phyloP scores from a whole-genome alignment of 768 basidiomycete genomes.

The Mycena floridula region DNA sequence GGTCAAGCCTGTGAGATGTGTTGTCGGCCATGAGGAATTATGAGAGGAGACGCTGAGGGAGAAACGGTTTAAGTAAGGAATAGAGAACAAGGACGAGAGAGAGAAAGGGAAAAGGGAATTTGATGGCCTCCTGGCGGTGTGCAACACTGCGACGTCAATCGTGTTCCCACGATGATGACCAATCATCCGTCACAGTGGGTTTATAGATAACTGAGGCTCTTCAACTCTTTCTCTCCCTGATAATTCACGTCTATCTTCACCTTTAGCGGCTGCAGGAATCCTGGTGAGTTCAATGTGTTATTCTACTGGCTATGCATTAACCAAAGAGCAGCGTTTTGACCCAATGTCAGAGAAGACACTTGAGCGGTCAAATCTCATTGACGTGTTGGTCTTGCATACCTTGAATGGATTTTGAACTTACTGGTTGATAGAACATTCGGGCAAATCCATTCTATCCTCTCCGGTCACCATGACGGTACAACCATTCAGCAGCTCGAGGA shows the following conservation, averaged over 20 bases:
- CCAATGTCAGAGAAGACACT: conserved; percentile 43
- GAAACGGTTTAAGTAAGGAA: conserved; percentile 9
- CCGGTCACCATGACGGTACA: conserved; percentile 53
- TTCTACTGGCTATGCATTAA: too few species aligned
- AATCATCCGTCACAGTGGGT: too few species aligned
- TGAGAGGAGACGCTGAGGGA: conserved; percentile 6
- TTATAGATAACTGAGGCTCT: too few species aligned
- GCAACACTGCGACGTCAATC: too few species aligned
- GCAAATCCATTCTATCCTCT: conserved; percentile 54
- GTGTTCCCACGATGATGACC: too few species aligned
- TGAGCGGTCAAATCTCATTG: conserved; percentile 64
- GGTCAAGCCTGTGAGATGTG: conserved; percentile 68
- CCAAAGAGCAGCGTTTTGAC: too few species aligned
- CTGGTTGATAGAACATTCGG: conserved; percentile 50
- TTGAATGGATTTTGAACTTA: conserved; percentile 1
- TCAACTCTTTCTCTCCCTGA: too few species aligned
- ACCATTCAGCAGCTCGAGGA: conserved; percentile 52
- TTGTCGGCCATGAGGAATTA: conserved; percentile 63
- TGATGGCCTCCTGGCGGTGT: conserved; percentile 6
- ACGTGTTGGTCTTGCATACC: conserved; percentile 43
- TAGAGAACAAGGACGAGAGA: background rate
- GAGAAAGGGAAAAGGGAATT: conserved; percentile 12
- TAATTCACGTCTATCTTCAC: too few species aligned
- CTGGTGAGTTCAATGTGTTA: too few species aligned
- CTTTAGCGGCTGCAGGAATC: too few species aligned